These are phyloP conservation scores for Amaranthus tricolor DNA, from an alignment of 179 eudicot genomes.

Conservation along the genomic window DNA sequence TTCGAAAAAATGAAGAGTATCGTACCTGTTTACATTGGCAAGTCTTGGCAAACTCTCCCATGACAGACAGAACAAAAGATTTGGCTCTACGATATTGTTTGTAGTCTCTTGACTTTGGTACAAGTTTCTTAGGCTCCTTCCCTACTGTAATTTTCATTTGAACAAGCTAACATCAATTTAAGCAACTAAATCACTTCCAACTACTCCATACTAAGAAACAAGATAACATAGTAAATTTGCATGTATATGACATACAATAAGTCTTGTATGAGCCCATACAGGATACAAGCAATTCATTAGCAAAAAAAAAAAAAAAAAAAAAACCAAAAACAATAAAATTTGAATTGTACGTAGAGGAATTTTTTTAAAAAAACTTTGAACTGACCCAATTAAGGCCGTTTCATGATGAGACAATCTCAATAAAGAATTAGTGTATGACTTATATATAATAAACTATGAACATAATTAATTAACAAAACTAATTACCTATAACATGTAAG, in stretches of 20 bases:
- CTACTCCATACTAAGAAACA: conserved; percentile 26
- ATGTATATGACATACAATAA: background rate
- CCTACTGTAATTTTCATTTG: conserved; percentile 33
- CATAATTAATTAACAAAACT: conserved; percentile 12
- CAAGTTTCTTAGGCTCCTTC: conserved; percentile 41
- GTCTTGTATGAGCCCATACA: too few species aligned
- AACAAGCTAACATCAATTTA: background rate
- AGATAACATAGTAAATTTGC: conserved; percentile 5
- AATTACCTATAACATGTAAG: conserved; percentile 60
- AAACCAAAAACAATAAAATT: background rate
- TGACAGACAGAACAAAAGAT: conserved; percentile 57
- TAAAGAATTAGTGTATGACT: too few species aligned
- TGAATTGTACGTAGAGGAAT: too few species aligned
- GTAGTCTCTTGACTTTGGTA: conserved; percentile 38
- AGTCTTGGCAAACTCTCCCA: conserved; percentile 66
- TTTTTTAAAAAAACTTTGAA: too few species aligned
- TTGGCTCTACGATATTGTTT: conserved; percentile 56
- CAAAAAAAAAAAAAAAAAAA: background rate
- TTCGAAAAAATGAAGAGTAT: background rate
- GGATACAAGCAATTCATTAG: background rate
- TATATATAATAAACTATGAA: background rate
- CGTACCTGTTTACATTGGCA: conserved; percentile 66
- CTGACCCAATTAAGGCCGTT: background rate
- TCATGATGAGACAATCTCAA: too few species aligned
- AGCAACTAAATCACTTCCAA: conserved; percentile 11